A percentile compares a stretch with the other conserved stretches of the same genome.
These are phyloP conservation scores for Vigna nakashimae DNA, from an alignment of 306 rosid genomes.

Conservation along the genomic window DNA sequence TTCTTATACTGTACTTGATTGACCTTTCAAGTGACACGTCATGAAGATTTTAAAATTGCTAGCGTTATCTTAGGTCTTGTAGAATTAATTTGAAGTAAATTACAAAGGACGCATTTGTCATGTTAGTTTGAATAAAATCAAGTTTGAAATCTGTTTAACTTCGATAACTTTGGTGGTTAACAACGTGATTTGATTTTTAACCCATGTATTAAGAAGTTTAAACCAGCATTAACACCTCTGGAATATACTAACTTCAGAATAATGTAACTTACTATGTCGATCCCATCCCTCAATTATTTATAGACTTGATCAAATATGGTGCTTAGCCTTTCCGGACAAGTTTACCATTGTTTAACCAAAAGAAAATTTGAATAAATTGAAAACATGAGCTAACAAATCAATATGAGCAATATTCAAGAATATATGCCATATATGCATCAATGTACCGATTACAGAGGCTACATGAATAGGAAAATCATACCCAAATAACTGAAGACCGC, in stretches of 20 bases:
- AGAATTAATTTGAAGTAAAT: too few relatives aligned
- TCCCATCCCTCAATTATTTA: not conserved
- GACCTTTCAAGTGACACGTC: too few relatives aligned
- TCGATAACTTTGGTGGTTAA: not conserved
- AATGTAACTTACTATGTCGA: not conserved
- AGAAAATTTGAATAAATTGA: slow-evolving; percentile 32
- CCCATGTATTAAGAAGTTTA: not conserved
- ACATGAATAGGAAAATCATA: slow-evolving; percentile 49
- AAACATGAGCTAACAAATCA: slow-evolving; percentile 38
- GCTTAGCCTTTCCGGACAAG: not conserved
- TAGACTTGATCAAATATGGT: not conserved
- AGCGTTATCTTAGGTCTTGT: too few relatives aligned
- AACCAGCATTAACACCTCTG: not conserved
- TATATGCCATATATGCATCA: slow-evolving; percentile 56
- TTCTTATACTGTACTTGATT: too few relatives aligned
- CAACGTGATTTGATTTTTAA: not conserved
- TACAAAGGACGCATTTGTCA: too few relatives aligned
- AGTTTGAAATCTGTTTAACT: too few relatives aligned
- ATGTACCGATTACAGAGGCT: slow-evolving; percentile 40
- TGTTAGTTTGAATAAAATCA: too few relatives aligned
- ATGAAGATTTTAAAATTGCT: too few relatives aligned
- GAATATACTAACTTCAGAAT: not conserved
- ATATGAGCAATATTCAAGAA: slow-evolving; percentile 50
- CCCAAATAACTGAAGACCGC: slow-evolving; percentile 36
- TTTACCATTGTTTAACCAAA: not conserved